phyloP scores from a whole-genome alignment of 352 stramenopile genomes.

The Globisporangium nodosum region DNA sequence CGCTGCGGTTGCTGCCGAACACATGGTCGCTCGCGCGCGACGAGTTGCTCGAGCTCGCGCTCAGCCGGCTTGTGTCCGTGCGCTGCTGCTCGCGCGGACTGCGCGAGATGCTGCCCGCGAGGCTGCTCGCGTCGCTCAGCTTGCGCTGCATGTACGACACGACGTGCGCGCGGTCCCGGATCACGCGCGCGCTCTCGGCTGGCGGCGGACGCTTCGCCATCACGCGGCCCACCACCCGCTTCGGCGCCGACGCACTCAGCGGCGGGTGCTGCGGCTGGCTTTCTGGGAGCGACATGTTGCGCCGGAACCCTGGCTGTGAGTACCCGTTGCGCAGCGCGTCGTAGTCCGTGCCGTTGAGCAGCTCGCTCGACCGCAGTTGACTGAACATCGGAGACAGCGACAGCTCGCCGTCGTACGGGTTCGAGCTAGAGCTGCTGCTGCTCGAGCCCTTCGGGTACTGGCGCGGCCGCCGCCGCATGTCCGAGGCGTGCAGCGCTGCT shows the following conservation, averaged over 20 bases:
- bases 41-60: constrained; percentile 68
- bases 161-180: constrained; percentile 82
- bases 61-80: constrained; percentile 34
- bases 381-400: constrained; percentile 17
- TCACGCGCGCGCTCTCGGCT: constrained; percentile 51
- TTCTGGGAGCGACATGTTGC: constrained; percentile 31
- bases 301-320: constrained; percentile 24
- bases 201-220: constrained; percentile 11
- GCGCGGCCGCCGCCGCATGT: constrained; percentile 9
- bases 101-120: constrained; percentile 51
- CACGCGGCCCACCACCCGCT: constrained; percentile 14
- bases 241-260: not conserved
- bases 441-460: constrained; percentile 2
- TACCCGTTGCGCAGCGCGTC: constrained; percentile 8
- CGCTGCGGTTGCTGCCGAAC: constrained; percentile 35
- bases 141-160: constrained; percentile 86
- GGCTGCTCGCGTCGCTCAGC: constrained; percentile 73
- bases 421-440: constrained; percentile 8
- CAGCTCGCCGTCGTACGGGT: constrained; percentile 11
- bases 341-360: constrained; percentile 16
- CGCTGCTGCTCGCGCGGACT: constrained; percentile 33
- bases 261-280: constrained; percentile 10
- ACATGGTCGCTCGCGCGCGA: constrained; percentile 41
- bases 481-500: not conserved
- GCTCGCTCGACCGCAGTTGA: constrained; percentile 6